Evolutionary conservation across 805 yeast genomes (phyloP).

Genomic region (Torulaspora franciscae): DNA sequence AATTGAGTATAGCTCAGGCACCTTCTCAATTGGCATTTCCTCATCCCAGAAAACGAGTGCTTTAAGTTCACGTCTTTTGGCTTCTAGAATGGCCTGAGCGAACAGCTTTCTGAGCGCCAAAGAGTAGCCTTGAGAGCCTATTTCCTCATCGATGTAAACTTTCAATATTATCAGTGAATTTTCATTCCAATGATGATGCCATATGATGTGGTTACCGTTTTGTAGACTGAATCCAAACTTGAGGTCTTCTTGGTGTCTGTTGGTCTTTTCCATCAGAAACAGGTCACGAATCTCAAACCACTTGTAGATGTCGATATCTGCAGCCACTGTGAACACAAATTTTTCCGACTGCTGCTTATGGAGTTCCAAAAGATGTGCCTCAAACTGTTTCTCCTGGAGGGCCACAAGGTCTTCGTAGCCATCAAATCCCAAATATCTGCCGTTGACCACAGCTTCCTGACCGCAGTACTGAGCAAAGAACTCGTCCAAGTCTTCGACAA

Average conservation of each 20-base stretch:
- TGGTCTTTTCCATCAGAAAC: conserved; percentile 30
- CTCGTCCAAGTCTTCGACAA: conserved; percentile 26
- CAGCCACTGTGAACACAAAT: conserved; percentile 35
- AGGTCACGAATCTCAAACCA: conserved; percentile 43
- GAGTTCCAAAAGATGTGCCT: conserved; percentile 18
- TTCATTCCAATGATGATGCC: conserved; percentile 44
- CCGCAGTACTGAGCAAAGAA: conserved; percentile 18
- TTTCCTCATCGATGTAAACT: conserved; percentile 19
- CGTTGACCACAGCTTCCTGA: conserved; percentile 7
- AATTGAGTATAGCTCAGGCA: conserved; percentile 20
- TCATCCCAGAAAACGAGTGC: conserved; percentile 40
- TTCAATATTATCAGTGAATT: conserved; percentile 31
- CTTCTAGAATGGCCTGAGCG: conserved; percentile 36
- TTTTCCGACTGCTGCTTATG: conserved; percentile 22
- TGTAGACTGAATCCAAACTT: conserved; percentile 33
- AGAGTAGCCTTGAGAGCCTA: conserved; percentile 11
- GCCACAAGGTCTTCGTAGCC: conserved; percentile 33
- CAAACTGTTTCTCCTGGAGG: conserved; percentile 24
- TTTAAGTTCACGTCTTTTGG: conserved; percentile 26
- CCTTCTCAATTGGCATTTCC: conserved; percentile 31
- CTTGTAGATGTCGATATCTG: conserved; percentile 37
- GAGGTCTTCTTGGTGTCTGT: conserved; percentile 10
- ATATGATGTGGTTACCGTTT: conserved; percentile 38
- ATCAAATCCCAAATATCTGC: conserved; percentile 31
- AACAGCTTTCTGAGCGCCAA: conserved; percentile 29